Percentiles rank a stretch among this genome's conserved stretches.
Evolutionary conservation across 2,329 filamentous ascomycete genomes (phyloP).

Genomic region (Colletotrichum gigasporum): DNA sequence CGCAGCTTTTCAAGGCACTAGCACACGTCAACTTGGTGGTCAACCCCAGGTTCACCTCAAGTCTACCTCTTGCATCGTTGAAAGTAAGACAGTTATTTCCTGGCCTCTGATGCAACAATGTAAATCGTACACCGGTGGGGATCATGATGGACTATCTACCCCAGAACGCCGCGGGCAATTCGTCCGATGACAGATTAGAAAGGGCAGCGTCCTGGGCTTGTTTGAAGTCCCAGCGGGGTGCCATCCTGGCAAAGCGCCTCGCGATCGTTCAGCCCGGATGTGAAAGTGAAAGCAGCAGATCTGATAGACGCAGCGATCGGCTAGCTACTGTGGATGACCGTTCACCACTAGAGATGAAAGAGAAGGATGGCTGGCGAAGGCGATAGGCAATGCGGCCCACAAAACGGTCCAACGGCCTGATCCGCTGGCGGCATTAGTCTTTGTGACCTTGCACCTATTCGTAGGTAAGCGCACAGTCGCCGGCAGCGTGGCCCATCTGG

Average conservation of each 20-base stretch:
- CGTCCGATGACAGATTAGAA: not conserved
- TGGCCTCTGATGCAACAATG: too few relatives aligned
- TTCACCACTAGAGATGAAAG: not conserved
- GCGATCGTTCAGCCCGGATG: not conserved
- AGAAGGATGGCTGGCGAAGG: not conserved
- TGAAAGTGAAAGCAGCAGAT: not conserved
- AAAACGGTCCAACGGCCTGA: not conserved
- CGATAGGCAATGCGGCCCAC: not conserved
- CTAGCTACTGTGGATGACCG: not conserved
- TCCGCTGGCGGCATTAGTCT: constrained; percentile 3
- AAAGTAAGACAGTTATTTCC: too few relatives aligned
- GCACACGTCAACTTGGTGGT: not conserved
- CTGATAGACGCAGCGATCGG: not conserved
- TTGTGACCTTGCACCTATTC: not conserved
- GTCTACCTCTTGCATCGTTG: too few relatives aligned
- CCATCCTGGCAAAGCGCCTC: not conserved
- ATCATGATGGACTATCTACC: too few relatives aligned
- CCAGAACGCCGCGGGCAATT: too few relatives aligned
- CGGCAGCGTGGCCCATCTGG: not conserved
- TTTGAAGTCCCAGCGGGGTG: not conserved
- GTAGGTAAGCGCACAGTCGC: constrained; percentile 9
- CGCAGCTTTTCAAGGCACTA: not conserved
- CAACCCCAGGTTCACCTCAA: not conserved
- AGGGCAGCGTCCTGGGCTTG: not conserved
- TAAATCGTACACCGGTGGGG: too few relatives aligned